Percentiles rank a stretch among this genome's conserved stretches.
Evolutionary conservation across 352 stramenopile species (phyloP).

Genomic region (Phytophthora pluvialis): DNA sequence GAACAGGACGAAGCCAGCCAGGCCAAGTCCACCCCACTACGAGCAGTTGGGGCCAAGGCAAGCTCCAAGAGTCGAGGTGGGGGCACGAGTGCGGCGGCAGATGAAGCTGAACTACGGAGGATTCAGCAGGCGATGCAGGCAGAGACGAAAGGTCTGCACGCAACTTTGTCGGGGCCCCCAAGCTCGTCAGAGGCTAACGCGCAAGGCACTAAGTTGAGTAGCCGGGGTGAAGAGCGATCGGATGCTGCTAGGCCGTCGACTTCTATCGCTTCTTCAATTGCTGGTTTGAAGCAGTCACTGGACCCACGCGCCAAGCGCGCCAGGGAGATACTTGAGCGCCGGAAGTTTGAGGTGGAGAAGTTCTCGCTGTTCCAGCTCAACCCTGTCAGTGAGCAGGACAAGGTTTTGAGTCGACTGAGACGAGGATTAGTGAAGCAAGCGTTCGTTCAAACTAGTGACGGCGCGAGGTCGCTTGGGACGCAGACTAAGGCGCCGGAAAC

Average conservation of each 20-base stretch:
- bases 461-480: constrained; percentile 48
- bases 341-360: constrained; percentile 74
- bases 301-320: constrained; percentile 63
- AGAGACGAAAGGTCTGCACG: constrained; percentile 57
- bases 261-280: constrained; percentile 71
- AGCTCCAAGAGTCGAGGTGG: constrained; percentile 31
- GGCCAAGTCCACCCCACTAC: constrained; percentile 30
- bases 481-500: constrained; percentile 59
- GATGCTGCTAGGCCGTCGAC: constrained; percentile 16
- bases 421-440: constrained; percentile 56
- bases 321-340: constrained; percentile 68
- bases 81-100: constrained; percentile 3
- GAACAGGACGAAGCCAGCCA: constrained; percentile 45
- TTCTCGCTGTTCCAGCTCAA: constrained; percentile 69
- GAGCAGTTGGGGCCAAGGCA: constrained; percentile 17
- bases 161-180: constrained; percentile 35
- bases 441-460: constrained; percentile 68
- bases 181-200: constrained; percentile 21
- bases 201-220: constrained; percentile 10
- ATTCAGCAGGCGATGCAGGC: constrained; percentile 71
- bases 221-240: constrained; percentile 12
- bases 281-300: constrained; percentile 71
- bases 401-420: constrained; percentile 58
- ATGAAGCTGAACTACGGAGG: constrained; percentile 52
- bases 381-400: constrained; percentile 65